Percentiles rank a stretch among this genome's conserved stretches.
Conservation (phyloP, 108 stramenopile genomes). For the Hondaea fermentalgiana region DNA sequence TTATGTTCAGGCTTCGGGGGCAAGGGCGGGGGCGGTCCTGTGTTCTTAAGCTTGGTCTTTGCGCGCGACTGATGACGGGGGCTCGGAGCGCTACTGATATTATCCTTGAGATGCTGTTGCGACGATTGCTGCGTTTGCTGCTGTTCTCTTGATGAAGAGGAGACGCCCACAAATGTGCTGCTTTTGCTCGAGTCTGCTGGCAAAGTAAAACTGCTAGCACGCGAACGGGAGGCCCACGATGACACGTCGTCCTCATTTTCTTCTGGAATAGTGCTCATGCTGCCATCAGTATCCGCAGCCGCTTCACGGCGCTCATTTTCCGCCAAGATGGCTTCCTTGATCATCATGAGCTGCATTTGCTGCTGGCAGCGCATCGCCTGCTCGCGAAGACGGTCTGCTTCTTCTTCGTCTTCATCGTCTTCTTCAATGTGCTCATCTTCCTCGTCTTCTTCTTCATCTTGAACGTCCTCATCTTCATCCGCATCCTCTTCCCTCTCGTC, state of each 20-base stretch:
- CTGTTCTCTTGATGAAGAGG: too few species aligned
- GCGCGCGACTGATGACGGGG: too few species aligned
- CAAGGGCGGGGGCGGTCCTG: not conserved
- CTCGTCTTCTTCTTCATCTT: too few species aligned
- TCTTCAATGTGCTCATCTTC: too few species aligned
- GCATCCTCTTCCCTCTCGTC: too few species aligned
- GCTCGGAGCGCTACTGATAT: too few species aligned
- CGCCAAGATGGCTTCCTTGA: not conserved
- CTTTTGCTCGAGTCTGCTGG: not conserved
- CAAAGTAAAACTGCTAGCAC: not conserved
- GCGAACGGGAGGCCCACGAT: not conserved
- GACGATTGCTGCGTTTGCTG: too few species aligned
- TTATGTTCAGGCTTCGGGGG: slow-evolving; percentile 9
- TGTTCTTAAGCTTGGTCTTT: too few species aligned
- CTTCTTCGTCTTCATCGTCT: not conserved
- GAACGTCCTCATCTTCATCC: too few species aligned
- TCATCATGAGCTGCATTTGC: not conserved
- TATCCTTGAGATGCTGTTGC: too few species aligned
- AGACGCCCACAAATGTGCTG: too few species aligned
- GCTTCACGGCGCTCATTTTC: not conserved
- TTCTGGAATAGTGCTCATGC: not conserved
- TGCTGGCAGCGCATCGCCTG: not conserved
- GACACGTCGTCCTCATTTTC: not conserved
- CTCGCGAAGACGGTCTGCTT: not conserved
- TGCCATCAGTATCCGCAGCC: not conserved